Percentiles rank a stretch among this genome's conserved stretches.
phyloP scores from a whole-genome alignment of 371 early-diverging fungal genomes.

The Batrachochytrium dendrobatidis region DNA sequence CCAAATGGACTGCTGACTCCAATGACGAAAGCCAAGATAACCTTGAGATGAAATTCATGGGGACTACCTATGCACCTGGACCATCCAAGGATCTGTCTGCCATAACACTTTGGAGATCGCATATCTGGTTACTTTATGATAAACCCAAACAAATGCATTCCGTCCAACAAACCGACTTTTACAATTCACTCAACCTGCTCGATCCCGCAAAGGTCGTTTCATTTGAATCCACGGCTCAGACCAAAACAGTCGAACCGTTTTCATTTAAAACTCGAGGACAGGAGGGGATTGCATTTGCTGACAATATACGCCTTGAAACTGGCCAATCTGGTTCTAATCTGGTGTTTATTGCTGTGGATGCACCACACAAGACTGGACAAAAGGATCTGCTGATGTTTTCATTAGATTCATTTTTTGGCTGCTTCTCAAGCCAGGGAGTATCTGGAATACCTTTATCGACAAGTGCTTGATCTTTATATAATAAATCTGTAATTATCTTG shows the following conservation, averaged over 20 bases:
- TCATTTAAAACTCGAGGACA: slow-evolving; percentile 10
- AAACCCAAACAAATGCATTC: slow-evolving; percentile 5
- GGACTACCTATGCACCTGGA: slow-evolving; percentile 12
- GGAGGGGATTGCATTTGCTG: slow-evolving; percentile 17
- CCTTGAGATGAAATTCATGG: slow-evolving; percentile 2
- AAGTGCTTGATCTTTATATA: too few relatives aligned
- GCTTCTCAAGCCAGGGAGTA: slow-evolving; percentile 4
- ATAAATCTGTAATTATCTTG: too few relatives aligned
- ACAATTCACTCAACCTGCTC: background rate
- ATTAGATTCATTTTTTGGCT: slow-evolving; percentile 11
- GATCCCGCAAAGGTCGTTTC: background rate
- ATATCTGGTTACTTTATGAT: slow-evolving; percentile 16
- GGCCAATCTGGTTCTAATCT: slow-evolving; percentile 6
- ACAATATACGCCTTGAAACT: too few relatives aligned
- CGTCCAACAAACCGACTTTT: background rate
- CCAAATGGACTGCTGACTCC: too few relatives aligned
- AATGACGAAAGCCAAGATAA: too few relatives aligned
- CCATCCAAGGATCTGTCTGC: slow-evolving; percentile 13
- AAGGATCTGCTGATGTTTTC: slow-evolving; percentile 12
- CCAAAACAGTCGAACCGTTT: slow-evolving; percentile 6
- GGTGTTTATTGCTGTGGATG: slow-evolving; percentile 17
- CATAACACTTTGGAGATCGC: slow-evolving; percentile 10
- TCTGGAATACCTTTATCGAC: too few relatives aligned
- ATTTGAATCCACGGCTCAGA: background rate
- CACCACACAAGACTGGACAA: slow-evolving; percentile 14